These are phyloP conservation scores for Yamadazyma pseudoaaseri DNA, from an alignment of 1,139 yeast genomes.

Conservation along the genomic window DNA sequence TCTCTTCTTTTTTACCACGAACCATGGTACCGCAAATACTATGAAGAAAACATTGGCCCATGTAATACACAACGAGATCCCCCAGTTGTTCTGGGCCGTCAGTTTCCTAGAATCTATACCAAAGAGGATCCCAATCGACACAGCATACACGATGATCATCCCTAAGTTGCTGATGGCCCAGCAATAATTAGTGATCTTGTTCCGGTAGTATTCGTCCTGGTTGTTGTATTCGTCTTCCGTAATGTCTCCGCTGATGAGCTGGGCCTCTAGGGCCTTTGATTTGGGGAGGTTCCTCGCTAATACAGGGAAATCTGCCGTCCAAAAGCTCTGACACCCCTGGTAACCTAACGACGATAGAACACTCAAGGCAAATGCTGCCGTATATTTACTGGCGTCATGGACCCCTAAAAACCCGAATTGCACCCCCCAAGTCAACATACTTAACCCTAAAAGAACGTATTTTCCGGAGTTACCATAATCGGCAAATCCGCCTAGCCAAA, in stretches of 20 bases:
- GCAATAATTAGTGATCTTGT: slow-evolving; percentile 9
- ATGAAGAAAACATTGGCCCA: slow-evolving; percentile 9
- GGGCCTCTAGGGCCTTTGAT: not conserved
- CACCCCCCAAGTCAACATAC: slow-evolving; percentile 8
- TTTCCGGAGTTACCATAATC: slow-evolving; percentile 9
- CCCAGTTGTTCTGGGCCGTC: slow-evolving; percentile 7
- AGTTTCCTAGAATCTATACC: not conserved
- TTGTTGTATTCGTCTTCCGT: slow-evolving; percentile 7
- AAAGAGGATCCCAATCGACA: slow-evolving; percentile 8
- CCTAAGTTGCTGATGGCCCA: slow-evolving; percentile 8
- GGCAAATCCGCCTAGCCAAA: slow-evolving; percentile 10
- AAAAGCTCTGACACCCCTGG: slow-evolving; percentile 11
- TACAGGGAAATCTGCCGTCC: slow-evolving; percentile 10
- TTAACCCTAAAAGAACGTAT: slow-evolving; percentile 6
- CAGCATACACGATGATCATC: slow-evolving; percentile 5
- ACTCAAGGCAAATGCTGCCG: slow-evolving; percentile 7
- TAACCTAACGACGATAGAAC: slow-evolving; percentile 10
- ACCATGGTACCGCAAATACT: slow-evolving; percentile 10
- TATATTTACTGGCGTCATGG: slow-evolving; percentile 7
- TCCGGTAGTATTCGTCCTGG: slow-evolving; percentile 8
- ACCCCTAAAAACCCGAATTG: slow-evolving; percentile 10
- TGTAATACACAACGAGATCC: slow-evolving; percentile 6
- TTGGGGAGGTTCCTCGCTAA: slow-evolving; percentile 7
- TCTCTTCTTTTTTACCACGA: slow-evolving; percentile 9
- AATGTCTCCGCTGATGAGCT: slow-evolving; percentile 7